A percentile compares a stretch with the other conserved stretches of the same genome.
Conservation (phyloP, 345 rosid species). For the Brassica carinata region DNA sequence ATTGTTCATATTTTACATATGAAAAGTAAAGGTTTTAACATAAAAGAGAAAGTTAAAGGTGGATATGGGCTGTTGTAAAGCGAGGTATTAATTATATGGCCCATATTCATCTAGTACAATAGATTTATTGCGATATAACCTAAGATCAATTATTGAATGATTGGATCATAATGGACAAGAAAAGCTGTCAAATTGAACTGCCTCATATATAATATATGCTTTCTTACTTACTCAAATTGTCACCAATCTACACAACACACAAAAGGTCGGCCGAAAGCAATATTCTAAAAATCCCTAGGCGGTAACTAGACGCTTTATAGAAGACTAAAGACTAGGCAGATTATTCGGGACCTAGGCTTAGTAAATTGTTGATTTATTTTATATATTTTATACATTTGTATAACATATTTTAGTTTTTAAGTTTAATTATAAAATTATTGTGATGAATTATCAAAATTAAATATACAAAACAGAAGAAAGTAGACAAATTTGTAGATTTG, state of each 20-base stretch:
- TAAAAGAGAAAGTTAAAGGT: slow-evolving; percentile 10
- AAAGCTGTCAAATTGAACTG: slow-evolving; percentile 32
- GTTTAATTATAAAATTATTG: too few relatives aligned
- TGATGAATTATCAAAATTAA: too few relatives aligned
- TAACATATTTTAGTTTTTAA: too few relatives aligned
- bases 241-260: neutral
- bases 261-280: slow-evolving; percentile 13
- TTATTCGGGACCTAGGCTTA: too few relatives aligned
- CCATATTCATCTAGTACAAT: slow-evolving; percentile 7
- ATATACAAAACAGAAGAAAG: too few relatives aligned
- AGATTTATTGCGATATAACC: slow-evolving; percentile 32
- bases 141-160: slow-evolving; percentile 39
- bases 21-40: neutral
- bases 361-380: too few relatives aligned
- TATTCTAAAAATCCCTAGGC: too few relatives aligned
- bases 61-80: slow-evolving; percentile 20
- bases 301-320: too few relatives aligned
- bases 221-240: slow-evolving; percentile 16
- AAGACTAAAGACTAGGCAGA: too few relatives aligned
- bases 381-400: too few relatives aligned
- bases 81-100: slow-evolving; percentile 6
- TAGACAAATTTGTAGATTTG: too few relatives aligned
- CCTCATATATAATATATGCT: slow-evolving; percentile 22
- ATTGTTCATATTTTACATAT: neutral
- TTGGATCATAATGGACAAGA: slow-evolving; percentile 34